Percentiles rank a stretch among this genome's conserved stretches.
phyloP scores from a whole-genome alignment of 805 yeast genomes.

The Kluyveromyces wickerhamii region DNA sequence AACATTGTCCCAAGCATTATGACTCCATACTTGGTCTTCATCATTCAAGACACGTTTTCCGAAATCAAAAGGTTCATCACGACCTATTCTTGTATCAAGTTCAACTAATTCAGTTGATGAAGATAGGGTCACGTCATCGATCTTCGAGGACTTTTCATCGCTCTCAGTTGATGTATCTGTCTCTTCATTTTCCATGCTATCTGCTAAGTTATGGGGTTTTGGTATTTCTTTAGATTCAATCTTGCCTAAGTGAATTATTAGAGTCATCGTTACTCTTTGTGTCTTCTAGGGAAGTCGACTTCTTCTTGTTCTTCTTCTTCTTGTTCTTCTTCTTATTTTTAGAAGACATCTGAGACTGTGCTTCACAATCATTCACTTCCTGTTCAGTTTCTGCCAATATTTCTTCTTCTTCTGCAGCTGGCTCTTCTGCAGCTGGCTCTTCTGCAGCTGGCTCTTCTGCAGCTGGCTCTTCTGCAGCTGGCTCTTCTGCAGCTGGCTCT shows the following conservation, averaged over 20 bases:
- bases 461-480: slow-evolving; percentile 9
- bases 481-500: slow-evolving; percentile 6
- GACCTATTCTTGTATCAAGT: slow-evolving; percentile 51
- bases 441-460: slow-evolving; percentile 10
- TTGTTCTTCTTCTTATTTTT: slow-evolving; percentile 23
- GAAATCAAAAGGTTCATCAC: slow-evolving; percentile 85
- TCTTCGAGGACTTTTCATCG: slow-evolving; percentile 15
- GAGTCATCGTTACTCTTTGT: not conserved
- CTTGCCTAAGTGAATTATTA: slow-evolving; percentile 5
- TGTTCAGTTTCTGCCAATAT: slow-evolving; percentile 6
- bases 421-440: slow-evolving; percentile 6
- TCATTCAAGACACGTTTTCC: slow-evolving; percentile 75
- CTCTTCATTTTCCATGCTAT: not conserved
- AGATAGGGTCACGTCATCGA: not conserved
- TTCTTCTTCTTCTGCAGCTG: slow-evolving; percentile 6
- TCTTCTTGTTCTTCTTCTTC: slow-evolving; percentile 26
- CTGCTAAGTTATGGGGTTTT: no score
- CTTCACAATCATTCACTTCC: not conserved
- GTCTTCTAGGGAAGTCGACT: slow-evolving; percentile 10
- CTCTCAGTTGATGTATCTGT: not conserved
- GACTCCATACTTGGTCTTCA: slow-evolving; percentile 78
- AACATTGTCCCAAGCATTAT: slow-evolving; percentile 93
- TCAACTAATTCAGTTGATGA: not conserved
- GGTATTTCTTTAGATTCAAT: slow-evolving; percentile 2
- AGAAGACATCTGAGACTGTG: not conserved